Evolutionary conservation across 2,329 filamentous ascomycete genomes (phyloP), one percentile per base, ranked within the genome.

Genomic region (Paecilomyces dactylethromorphus): DNA sequence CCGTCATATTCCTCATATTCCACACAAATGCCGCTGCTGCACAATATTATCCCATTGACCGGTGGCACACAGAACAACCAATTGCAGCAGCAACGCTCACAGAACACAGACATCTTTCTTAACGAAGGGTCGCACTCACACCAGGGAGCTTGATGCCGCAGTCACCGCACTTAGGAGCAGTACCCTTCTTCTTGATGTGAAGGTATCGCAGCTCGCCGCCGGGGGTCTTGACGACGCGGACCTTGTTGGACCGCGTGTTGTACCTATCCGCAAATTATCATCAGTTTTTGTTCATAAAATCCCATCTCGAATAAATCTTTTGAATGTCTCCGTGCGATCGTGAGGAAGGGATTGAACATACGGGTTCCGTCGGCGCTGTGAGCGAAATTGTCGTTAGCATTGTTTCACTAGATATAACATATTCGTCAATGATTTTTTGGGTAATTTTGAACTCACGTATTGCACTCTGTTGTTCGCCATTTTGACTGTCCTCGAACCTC

Each of bases 131-230:
- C 66, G 59, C 65, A 95, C 92, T 89, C 91, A 99, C 92, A 81
- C 94, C 94, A 77, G 91, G 87, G 75, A 99, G 89, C 85, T 97
- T 97, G 84, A 87, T 87, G 77, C 94, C 94, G 78, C 95, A 99
- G 86, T 99, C 94, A 86, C 95, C 91, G 79, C 94, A 99, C 87
- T 99, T 99, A 78, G 94, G 94, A 67, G 92, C 90, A 78, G 92
- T 96, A 73, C 92, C 94, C 80, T 88, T 90, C 91, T 99, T 99
- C 90, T 97, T 97, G 85, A 97, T 92, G 89, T 99, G 93, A 73
- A 97, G 90, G 78, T 96, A 88, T 79, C 94, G 88, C 76, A 96
- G 88, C 79, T 93, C 87, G 79, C 94, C 94, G 80, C 94, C 95
- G 70, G 95, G 94, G 70, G 94, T 99, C 87, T 94, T 94, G 81